phyloP scores from a whole-genome alignment of 2,329 filamentous ascomycete species.

The Magnaporthiopsis poae region DNA sequence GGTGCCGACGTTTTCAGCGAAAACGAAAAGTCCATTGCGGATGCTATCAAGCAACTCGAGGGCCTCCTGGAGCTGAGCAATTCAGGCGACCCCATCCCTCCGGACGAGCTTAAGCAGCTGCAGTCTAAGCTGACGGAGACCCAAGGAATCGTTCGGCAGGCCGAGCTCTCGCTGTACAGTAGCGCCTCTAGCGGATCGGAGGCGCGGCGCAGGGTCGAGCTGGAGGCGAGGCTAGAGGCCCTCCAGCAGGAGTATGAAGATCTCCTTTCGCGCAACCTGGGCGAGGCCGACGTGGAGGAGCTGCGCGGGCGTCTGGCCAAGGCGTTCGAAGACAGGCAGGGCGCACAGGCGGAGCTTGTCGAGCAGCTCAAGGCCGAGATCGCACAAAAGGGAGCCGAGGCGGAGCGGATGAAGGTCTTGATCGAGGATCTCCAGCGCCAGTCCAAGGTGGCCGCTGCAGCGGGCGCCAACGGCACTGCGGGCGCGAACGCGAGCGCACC shows the following conservation, averaged over 20 bases:
- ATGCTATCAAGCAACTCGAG: slow-evolving; percentile 76
- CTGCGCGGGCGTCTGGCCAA: slow-evolving; percentile 71
- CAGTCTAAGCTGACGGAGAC: slow-evolving; percentile 74
- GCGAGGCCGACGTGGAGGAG: slow-evolving; percentile 70
- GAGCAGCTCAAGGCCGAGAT: slow-evolving; percentile 71
- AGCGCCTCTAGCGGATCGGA: slow-evolving; percentile 53
- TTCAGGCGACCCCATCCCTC: slow-evolving; percentile 66
- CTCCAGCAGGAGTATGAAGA: slow-evolving; percentile 79
- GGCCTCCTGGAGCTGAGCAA: slow-evolving; percentile 66
- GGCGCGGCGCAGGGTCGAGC: slow-evolving; percentile 59
- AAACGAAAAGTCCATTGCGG: slow-evolving; percentile 76
- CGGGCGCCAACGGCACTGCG: slow-evolving; percentile 36
- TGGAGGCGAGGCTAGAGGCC: slow-evolving; percentile 64
- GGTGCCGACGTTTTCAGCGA: slow-evolving; percentile 87
- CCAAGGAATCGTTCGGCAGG: slow-evolving; percentile 84
- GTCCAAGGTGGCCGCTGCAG: slow-evolving; percentile 52
- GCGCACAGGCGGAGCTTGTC: slow-evolving; percentile 61
- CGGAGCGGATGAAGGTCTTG: slow-evolving; percentile 66
- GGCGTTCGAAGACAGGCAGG: slow-evolving; percentile 65
- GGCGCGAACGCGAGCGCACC: slow-evolving; percentile 36
- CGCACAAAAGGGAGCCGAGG: slow-evolving; percentile 68
- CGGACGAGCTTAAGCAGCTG: slow-evolving; percentile 70
- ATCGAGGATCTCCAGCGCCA: slow-evolving; percentile 71
- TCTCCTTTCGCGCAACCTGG: slow-evolving; percentile 67
- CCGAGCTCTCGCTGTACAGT: slow-evolving; percentile 75